A percentile compares a stretch with the other conserved stretches of the same genome.
phyloP scores from a whole-genome alignment of 768 basidiomycete genomes.

The Lactarius sanguifluus region DNA sequence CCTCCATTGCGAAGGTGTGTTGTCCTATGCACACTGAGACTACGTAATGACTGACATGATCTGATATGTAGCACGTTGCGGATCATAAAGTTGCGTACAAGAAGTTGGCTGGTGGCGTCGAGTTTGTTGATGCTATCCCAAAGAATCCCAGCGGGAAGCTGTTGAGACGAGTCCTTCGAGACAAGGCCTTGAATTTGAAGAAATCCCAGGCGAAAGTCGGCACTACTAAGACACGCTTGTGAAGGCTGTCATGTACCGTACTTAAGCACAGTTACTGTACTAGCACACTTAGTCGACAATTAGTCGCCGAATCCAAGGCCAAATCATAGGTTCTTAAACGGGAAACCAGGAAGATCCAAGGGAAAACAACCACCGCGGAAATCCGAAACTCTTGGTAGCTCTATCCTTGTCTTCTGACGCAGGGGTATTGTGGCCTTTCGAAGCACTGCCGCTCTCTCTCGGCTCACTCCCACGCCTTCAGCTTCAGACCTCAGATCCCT shows the following conservation, averaged over 20 bases:
- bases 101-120: conserved; percentile 40
- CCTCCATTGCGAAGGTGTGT: conserved; percentile 22
- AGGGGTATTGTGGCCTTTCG: no score
- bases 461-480: no score
- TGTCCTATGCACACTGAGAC: background rate
- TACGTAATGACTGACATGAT: background rate
- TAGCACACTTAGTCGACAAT: background rate
- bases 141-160: conserved; percentile 38
- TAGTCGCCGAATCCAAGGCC: no score
- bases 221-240: conserved; percentile 12
- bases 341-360: no score
- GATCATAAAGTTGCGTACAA: conserved; percentile 40
- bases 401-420: no score
- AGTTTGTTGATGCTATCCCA: conserved; percentile 40
- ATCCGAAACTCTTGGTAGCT: no score
- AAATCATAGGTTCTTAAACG: no score
- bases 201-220: conserved; percentile 6
- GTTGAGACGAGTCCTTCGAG: conserved; percentile 34
- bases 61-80: conserved; percentile 33
- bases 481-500: no score
- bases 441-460: no score
- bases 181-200: conserved; percentile 28
- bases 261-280: background rate
- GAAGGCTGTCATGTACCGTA: background rate
- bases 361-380: no score